Evolutionary conservation across 2,329 filamentous ascomycete species (phyloP).

Genomic region (Beauveria varroae): DNA sequence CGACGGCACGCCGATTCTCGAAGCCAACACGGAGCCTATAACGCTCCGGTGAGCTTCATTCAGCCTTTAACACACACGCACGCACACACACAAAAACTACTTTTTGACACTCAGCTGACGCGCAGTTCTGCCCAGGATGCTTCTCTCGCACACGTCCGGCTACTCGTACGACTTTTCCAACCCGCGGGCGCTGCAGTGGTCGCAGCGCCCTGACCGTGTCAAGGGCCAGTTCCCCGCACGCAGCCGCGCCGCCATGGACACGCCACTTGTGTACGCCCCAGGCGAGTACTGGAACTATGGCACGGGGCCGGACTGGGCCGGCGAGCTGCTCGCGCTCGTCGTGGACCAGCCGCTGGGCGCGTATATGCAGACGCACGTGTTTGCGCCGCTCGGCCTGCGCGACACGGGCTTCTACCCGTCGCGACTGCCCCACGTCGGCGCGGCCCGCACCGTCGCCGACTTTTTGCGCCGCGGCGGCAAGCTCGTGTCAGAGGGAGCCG

Average conservation of each 20-base stretch:
- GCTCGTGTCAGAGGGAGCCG: conserved; percentile 11
- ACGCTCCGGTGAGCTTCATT: conserved; percentile 25
- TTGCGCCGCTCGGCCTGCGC: conserved; percentile 28
- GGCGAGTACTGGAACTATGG: conserved; percentile 45
- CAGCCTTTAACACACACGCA: not conserved
- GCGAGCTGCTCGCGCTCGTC: conserved; percentile 33
- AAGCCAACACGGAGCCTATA: conserved; percentile 29
- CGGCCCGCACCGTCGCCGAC: conserved; percentile 15
- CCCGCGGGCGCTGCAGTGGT: conserved; percentile 33
- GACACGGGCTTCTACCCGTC: conserved; percentile 31
- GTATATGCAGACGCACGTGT: conserved; percentile 31
- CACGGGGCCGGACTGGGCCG: conserved; percentile 38
- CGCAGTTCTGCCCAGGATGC: conserved; percentile 18
- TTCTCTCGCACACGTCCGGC: conserved; percentile 44
- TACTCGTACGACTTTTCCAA: conserved; percentile 36
- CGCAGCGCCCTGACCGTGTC: conserved; percentile 23
- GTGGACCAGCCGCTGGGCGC: conserved; percentile 28
- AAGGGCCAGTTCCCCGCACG: conserved; percentile 24
- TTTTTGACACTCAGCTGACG: not conserved
- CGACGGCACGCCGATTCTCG: conserved; percentile 28
- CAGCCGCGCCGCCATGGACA: conserved; percentile 29
- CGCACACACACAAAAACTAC: too few relatives aligned
- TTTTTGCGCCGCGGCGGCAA: conserved; percentile 16
- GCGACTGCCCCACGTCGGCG: conserved; percentile 18
- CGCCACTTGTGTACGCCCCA: conserved; percentile 36